Evolutionary conservation across 140 eudicot species (phyloP).

Genomic region (Bidens hawaiensis): DNA sequence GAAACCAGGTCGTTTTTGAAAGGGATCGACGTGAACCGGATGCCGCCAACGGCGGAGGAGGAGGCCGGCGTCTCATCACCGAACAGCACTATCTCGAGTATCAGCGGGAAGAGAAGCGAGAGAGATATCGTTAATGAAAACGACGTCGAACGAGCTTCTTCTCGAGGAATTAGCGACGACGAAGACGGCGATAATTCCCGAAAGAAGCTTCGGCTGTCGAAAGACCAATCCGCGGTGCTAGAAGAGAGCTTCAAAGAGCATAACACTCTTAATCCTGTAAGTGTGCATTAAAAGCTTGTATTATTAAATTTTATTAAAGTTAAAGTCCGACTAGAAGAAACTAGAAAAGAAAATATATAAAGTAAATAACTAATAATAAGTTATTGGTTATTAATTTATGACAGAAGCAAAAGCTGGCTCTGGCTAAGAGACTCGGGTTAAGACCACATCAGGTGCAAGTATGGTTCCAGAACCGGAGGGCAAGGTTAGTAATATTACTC

Average conservation of each 20-base stretch:
- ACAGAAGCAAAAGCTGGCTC: slow-evolving; percentile 81
- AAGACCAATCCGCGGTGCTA: slow-evolving; percentile 85
- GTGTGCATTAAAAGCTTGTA: slow-evolving; percentile 22
- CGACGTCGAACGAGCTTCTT: slow-evolving; percentile 58
- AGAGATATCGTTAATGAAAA: slow-evolving; percentile 41
- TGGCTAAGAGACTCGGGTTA: slow-evolving; percentile 64
- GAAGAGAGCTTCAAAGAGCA: slow-evolving; percentile 97
- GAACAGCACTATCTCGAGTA: slow-evolving; percentile 76
- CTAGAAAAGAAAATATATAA: too few species aligned
- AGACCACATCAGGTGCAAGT: slow-evolving; percentile 94
- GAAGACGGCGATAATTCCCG: slow-evolving; percentile 81
- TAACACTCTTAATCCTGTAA: slow-evolving; percentile 86
- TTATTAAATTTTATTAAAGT: too few species aligned
- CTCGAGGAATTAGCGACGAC: slow-evolving; percentile 74
- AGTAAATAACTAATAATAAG: too few species aligned
- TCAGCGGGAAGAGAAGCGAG: slow-evolving; percentile 86
- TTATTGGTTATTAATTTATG: background rate
- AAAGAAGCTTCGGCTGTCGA: slow-evolving; percentile 78
- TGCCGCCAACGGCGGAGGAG: slow-evolving; percentile 61
- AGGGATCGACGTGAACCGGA: slow-evolving; percentile 87
- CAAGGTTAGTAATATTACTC: slow-evolving; percentile 50
- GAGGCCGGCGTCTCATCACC: slow-evolving; percentile 81
- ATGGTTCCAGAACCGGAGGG: slow-evolving; percentile 91
- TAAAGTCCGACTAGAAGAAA: too few species aligned
- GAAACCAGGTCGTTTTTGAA: slow-evolving; percentile 70